Evolutionary conservation across 495 filamentous ascomycete species (phyloP).

Genomic region (Penicillium silybi): DNA sequence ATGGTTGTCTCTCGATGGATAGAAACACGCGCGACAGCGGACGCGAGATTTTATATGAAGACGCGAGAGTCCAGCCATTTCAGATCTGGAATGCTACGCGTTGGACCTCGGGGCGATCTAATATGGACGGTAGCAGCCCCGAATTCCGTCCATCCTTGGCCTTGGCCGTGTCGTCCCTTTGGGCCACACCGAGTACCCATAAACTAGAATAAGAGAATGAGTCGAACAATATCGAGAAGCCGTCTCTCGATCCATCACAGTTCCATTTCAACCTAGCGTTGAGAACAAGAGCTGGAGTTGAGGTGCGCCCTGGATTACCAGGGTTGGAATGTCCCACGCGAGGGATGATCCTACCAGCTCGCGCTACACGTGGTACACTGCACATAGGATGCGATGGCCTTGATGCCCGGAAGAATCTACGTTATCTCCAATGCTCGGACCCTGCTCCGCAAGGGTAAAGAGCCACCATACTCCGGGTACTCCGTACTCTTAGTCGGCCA

Average conservation of each 20-base stretch:
- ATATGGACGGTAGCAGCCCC: conserved; percentile 23
- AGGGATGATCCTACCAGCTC: background rate
- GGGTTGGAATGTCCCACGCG: conserved; percentile 9
- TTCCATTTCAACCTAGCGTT: too few species aligned
- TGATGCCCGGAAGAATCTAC: too few species aligned
- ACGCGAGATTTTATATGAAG: conserved; percentile 17
- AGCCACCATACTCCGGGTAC: background rate
- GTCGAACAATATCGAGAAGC: background rate
- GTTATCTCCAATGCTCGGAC: too few species aligned
- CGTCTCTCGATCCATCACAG: background rate
- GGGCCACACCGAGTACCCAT: background rate
- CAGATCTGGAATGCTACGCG: conserved; percentile 21
- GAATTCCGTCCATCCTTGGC: conserved; percentile 23
- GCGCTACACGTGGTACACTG: too few species aligned
- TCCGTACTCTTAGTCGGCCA: too few species aligned
- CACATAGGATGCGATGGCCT: background rate
- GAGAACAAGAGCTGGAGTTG: background rate
- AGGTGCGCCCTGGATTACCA: background rate
- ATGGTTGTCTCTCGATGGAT: background rate
- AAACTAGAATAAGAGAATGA: too few species aligned
- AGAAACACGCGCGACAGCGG: conserved; percentile 1
- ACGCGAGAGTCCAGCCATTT: conserved; percentile 9
- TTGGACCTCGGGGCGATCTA: conserved; percentile 9
- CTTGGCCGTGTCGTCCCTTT: conserved; percentile 4
- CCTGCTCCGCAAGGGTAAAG: background rate